Base-by-base conservation (phyloP, 148 eudicot genomes). In the Fallopia convolvulus region DNA sequence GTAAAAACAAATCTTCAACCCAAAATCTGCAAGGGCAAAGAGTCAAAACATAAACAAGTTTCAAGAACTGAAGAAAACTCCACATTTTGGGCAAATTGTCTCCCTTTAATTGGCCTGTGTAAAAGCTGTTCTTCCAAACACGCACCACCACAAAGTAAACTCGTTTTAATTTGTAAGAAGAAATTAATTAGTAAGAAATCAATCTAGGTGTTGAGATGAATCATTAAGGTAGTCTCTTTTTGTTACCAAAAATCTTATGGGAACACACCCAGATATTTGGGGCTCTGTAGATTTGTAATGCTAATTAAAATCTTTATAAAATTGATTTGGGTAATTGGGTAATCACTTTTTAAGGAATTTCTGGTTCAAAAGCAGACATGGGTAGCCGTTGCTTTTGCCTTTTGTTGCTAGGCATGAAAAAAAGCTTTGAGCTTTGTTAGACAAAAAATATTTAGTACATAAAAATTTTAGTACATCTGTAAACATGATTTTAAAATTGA, bases 31-130 rank as follows among this genome's bases (percentile, higher is more conserved):
- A n/a, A 26, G 18, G 5, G 39, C 30, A 63, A 63, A 63, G 70
- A 63, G 72, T 68, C 72, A 68, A 68, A 68, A 68, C 17, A 68
- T n/a, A 33, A 68, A 68, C 72, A 68, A 68, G 72, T 68, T 68
- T 36, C 72, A 68, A 68, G 72, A 68, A 68, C 44, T 68, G 72
- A 68, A 68, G 72, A 68, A 15, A 68, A 68, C 20, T 39, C 72
- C 46, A 21, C 17, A 33, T 17, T 30, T 33, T 33, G 46, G 44
- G 72, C 46, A 68, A 68, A 15, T 15, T 68, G 46, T 68, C 72
- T 3, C 14, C 72, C 36, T 68, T 6, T 36, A 23, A 68, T 68
- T 68, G 72, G 72, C n/a, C 39, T 15, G 3, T 10, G 20, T 36
- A 68, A 68, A 68, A 68, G 72, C 21, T 61, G 70, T 23, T 39